Evolutionary conservation across 2,329 filamentous ascomycete species (phyloP), one percentile per base, ranked within the genome.

Genomic region (Septoria petroselini): DNA sequence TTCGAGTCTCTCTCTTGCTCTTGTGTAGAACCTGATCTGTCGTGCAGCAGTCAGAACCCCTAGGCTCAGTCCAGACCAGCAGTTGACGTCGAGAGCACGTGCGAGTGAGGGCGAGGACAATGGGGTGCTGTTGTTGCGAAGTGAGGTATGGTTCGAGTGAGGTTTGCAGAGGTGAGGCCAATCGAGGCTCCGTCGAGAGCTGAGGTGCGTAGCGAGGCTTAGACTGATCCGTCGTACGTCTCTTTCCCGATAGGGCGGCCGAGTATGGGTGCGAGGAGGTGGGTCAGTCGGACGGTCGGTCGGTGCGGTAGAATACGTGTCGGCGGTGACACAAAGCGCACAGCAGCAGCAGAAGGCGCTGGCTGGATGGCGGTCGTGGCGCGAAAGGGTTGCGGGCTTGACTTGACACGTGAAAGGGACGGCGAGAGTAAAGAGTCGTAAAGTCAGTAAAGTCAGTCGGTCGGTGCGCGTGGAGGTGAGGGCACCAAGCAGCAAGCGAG

Each of bases 371-470:
- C 9, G 23, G 5, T 5, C 9, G 40, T 42, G 40, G 40, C 40
- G 40, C 40, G 25, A 21, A 42, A 42, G 25, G 40, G 25, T 14
- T 14, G 25, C 27, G 27, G 40, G 40, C 9, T 27, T 27, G 23
- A 9, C 40, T 42, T 42, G 40, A 42, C 40, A 42, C 40, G 40
- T 42, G 40, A 42, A 42, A 42, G 40, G 25, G 40, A 42, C n/a
- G n/a, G n/a, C n/a, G n/a, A n/a, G n/a, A n/a, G n/a, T n/a, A 42
- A 27, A 42, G 40, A 42, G 40, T 17, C 30, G 40, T 5, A 29
- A 15, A 42, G 30, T 25, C 12, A 12, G 40, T 5, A 29, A 15
- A 42, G 30, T 25, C 12, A 12, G 15, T 5, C 40, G 40, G 40
- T 42, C 40, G 40, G 40, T 30, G 23, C 23, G 40, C 40, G 40